phyloP scores from a whole-genome alignment of 768 basidiomycete genomes.

The Auriscalpium orientale region DNA sequence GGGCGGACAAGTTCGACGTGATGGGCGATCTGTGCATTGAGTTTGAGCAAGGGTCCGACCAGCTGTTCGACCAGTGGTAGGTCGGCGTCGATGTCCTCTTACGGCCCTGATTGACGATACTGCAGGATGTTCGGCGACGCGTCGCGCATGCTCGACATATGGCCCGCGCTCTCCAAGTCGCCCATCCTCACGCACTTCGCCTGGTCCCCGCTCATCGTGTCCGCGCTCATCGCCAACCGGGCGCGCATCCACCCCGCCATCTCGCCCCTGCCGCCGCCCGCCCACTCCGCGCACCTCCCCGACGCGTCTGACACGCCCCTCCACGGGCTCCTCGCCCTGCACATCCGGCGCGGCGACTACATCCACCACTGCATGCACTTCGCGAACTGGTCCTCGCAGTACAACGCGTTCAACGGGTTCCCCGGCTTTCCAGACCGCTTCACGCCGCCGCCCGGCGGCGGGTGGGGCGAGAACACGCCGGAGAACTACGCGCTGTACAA shows the following conservation, averaged over 20 bases:
- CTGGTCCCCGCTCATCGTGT: constrained; percentile 30
- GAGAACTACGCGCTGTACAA: constrained; percentile 24
- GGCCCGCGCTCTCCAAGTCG: constrained; percentile 25
- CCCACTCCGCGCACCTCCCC: not conserved
- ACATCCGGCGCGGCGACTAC: constrained; percentile 46
- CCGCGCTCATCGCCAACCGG: constrained; percentile 28
- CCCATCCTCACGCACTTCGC: constrained; percentile 28
- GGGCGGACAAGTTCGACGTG: constrained; percentile 28
- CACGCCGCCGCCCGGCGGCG: constrained; percentile 21
- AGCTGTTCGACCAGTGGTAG: constrained; percentile 32
- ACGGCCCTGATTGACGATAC: too few species aligned
- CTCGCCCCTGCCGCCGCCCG: not conserved
- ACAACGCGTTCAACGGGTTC: constrained; percentile 38
- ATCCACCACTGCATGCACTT: constrained; percentile 34
- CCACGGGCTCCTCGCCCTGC: constrained; percentile 36
- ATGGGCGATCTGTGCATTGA: constrained; percentile 35
- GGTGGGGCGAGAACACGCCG: constrained; percentile 12
- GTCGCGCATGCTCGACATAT: constrained; percentile 27
- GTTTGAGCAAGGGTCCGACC: constrained; percentile 25
- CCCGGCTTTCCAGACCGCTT: constrained; percentile 33
- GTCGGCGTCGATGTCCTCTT: constrained; percentile 6
- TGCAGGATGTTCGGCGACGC: constrained; percentile 27
- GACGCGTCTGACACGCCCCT: constrained; percentile 15
- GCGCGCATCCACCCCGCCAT: constrained; percentile 6
- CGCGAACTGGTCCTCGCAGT: constrained; percentile 25